These are phyloP conservation scores for Dipteronia sinensis DNA, from an alignment of 345 rosid species.

Conservation along the genomic window DNA sequence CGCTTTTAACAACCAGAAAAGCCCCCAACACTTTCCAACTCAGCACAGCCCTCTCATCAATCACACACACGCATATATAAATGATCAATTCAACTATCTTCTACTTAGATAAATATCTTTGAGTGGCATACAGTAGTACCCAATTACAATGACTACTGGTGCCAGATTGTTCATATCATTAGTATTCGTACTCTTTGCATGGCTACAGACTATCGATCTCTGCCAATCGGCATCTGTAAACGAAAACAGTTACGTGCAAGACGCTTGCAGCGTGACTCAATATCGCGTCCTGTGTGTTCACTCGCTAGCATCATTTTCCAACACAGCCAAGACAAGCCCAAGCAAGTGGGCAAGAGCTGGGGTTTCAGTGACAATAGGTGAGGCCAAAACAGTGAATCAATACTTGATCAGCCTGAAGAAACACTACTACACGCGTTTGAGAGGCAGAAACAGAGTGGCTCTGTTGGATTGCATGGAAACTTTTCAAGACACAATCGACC, in stretches of 20 bases:
- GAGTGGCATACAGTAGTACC: background rate
- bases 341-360: conserved; percentile 87
- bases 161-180: background rate
- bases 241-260: conserved; percentile 41
- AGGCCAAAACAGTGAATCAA: conserved; percentile 45
- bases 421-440: background rate
- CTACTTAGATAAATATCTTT: background rate
- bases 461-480: conserved; percentile 69
- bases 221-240: conserved; percentile 21
- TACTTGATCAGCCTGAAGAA: conserved; percentile 39
- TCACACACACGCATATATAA: too few relatives aligned
- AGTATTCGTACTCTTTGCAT: conserved; percentile 30
- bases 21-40: conserved; percentile 10
- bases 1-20: conserved; percentile 27
- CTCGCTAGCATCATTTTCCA: conserved; percentile 65
- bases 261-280: conserved; percentile 77
- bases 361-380: conserved; percentile 66
- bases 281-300: conserved; percentile 62
- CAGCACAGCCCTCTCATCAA: background rate
- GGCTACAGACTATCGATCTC: conserved; percentile 16
- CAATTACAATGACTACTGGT: conserved; percentile 6
- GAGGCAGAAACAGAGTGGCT: conserved; percentile 52
- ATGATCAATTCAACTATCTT: background rate
- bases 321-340: conserved; percentile 56
- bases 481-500: conserved; percentile 55